A percentile compares a stretch with the other conserved stretches of the same genome.
Conservation (phyloP, 2,329 filamentous ascomycete genomes). For the Fusarium luffae region DNA sequence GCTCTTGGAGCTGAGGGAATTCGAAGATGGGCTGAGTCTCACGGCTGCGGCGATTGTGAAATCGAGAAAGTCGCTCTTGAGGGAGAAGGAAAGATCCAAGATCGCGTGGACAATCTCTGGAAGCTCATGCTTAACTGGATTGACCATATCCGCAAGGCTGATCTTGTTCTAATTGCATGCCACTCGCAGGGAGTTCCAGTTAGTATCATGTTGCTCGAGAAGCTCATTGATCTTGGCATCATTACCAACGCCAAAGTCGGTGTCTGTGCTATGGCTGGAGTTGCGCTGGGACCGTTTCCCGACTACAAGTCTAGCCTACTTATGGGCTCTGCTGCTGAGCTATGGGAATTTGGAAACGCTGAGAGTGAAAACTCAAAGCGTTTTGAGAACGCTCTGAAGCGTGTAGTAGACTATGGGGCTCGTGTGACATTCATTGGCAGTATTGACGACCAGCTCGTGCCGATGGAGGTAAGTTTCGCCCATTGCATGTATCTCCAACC, state of each 20-base stretch:
- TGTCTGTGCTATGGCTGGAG: slow-evolving; percentile 89
- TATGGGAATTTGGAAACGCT: slow-evolving; percentile 91
- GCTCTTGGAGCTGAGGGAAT: slow-evolving; percentile 88
- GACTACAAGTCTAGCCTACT: slow-evolving; percentile 92
- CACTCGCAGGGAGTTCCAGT: slow-evolving; percentile 98
- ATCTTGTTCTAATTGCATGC: slow-evolving; percentile 91
- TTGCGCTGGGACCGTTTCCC: slow-evolving; percentile 91
- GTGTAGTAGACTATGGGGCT: slow-evolving; percentile 80
- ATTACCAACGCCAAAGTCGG: slow-evolving; percentile 81
- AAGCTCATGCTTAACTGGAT: slow-evolving; percentile 95
- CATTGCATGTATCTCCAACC: not conserved
- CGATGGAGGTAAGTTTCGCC: slow-evolving; percentile 75
- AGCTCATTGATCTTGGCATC: slow-evolving; percentile 90
- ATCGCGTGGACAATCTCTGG: slow-evolving; percentile 93
- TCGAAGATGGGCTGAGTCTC: slow-evolving; percentile 79
- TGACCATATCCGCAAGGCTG: slow-evolving; percentile 85
- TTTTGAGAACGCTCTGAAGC: slow-evolving; percentile 80
- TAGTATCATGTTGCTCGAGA: slow-evolving; percentile 89
- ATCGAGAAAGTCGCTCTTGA: slow-evolving; percentile 96
- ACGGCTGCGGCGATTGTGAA: slow-evolving; percentile 79
- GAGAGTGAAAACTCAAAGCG: slow-evolving; percentile 84
- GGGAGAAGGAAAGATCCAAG: slow-evolving; percentile 90
- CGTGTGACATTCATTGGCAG: slow-evolving; percentile 90
- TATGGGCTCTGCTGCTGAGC: slow-evolving; percentile 89
- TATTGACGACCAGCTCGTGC: slow-evolving; percentile 96